Base-by-base conservation (phyloP, 345 rosid genomes). In the Geranium brycei region DNA sequence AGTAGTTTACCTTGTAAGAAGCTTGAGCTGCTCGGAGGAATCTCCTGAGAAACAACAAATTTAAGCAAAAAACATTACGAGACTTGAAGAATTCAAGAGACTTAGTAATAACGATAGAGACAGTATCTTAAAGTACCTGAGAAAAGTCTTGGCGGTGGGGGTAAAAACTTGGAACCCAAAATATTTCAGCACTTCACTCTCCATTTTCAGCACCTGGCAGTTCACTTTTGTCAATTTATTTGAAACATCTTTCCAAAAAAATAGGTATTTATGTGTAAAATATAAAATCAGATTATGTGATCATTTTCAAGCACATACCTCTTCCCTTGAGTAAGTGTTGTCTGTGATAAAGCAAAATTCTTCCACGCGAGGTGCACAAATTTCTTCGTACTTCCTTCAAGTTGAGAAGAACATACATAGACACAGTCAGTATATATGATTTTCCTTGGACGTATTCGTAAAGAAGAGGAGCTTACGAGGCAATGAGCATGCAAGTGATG, bases 321-420 rank as follows among this genome's bases (percentile, higher is more conserved):
- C 87, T 19, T 77, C 84, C 74, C 77, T 83, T 51, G 85, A 64
- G 77, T 87, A 89, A 47, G 95, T 89, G 83, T 83, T 87, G 76
- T 92, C 95, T 0, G 96, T 92, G 62, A 92, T 92, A 73, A 81
- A 87, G 79, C 98, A 92, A 70, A 92, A 86, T 60, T 92, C 96
- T 58, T 92, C 98, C 16, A 87, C 81, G 6, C 81, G 84, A 1
- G 95, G 98, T 0, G 96, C 89, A 70, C 81, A 78, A 53, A 92
- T 83, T 71, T 91, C 98, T 79, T 92, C 98, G 18, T 84, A 92
- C 75, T 92, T 92, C 70, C 98, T 92, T 64, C 68, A 74, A 63
- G 13, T 56, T 32, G 68, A 32, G 55, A 51, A 65, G 13, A 62
- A 51, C 11, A 17, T 4, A 38, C 17, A 13, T 4, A 4, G 30